Evolutionary conservation across 2,329 filamentous ascomycete species (phyloP).

Genomic region (Paecilomyces formosus): DNA sequence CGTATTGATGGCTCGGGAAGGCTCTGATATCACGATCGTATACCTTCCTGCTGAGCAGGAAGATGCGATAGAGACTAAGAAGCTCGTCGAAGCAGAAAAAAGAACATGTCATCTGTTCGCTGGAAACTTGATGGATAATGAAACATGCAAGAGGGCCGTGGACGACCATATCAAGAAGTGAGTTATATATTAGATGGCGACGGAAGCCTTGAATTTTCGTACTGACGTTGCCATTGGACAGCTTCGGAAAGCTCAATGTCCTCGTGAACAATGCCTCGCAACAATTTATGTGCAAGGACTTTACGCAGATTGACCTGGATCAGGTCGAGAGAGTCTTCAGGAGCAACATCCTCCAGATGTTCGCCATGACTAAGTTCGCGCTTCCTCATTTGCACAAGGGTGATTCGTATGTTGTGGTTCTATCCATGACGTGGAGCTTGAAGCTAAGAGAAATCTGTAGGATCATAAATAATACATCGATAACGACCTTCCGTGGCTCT

Average conservation of each 20-base stretch:
- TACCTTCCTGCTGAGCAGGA: constrained; percentile 50
- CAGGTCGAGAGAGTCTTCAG: constrained; percentile 51
- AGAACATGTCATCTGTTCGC: constrained; percentile 41
- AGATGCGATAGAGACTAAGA: constrained; percentile 49
- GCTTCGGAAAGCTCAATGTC: constrained; percentile 40
- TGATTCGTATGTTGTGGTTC: constrained; percentile 28
- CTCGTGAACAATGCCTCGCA: constrained; percentile 55
- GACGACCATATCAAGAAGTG: constrained; percentile 47
- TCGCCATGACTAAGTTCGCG: constrained; percentile 53
- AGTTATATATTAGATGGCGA: not conserved
- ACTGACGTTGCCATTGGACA: constrained; percentile 2
- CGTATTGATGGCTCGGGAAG: constrained; percentile 51
- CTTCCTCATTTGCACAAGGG: constrained; percentile 49
- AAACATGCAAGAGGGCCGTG: constrained; percentile 45
- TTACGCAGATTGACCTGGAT: constrained; percentile 48
- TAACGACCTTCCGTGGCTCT: constrained; percentile 49
- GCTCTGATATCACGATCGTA: constrained; percentile 49
- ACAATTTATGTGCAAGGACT: constrained; percentile 47
- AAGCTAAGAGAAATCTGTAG: constrained; percentile 15
- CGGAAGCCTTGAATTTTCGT: not conserved
- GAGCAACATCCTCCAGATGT: constrained; percentile 51
- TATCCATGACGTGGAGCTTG: not conserved
- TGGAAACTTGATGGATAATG: constrained; percentile 43
- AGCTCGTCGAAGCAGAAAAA: constrained; percentile 45
- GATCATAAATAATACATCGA: constrained; percentile 52